Evolutionary conservation across 2,329 filamentous ascomycete species (phyloP).

Genomic region (Xylariaceae sp.): DNA sequence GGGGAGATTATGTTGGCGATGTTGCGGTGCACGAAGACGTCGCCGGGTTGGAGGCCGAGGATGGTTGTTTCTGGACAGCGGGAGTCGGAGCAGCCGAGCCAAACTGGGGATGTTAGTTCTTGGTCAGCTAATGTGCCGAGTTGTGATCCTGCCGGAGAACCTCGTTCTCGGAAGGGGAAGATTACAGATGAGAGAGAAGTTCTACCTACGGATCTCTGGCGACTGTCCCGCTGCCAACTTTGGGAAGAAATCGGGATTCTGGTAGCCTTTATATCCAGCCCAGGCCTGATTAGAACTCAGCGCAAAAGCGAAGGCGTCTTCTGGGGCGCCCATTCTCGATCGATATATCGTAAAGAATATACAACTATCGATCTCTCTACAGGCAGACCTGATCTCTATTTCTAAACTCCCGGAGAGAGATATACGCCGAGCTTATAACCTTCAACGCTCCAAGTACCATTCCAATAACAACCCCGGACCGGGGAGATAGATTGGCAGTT

Average conservation of each 20-base stretch:
- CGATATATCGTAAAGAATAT: no score
- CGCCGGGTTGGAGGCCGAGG: constrained; percentile 70
- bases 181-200: background rate
- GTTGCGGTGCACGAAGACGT: constrained; percentile 86
- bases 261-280: constrained; percentile 58
- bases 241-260: constrained; percentile 67
- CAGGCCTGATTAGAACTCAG: constrained; percentile 66
- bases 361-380: no score
- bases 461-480: no score
- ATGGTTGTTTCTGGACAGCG: constrained; percentile 80
- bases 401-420: no score
- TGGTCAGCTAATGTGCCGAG: constrained; percentile 5
- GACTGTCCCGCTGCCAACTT: constrained; percentile 62
- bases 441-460: no score
- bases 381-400: no score
- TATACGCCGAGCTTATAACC: no score
- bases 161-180: no score
- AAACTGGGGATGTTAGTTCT: constrained; percentile 44
- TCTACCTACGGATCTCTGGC: constrained; percentile 52
- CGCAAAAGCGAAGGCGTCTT: constrained; percentile 57
- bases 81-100: constrained; percentile 84
- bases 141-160: background rate
- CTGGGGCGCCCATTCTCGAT: constrained; percentile 31
- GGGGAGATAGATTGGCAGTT: no score
- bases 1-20: constrained; percentile 78